Percentiles rank a stretch among this genome's conserved stretches.
Evolutionary conservation across 2,329 filamentous ascomycete species (phyloP).

Genomic region (Xylogone sp.): DNA sequence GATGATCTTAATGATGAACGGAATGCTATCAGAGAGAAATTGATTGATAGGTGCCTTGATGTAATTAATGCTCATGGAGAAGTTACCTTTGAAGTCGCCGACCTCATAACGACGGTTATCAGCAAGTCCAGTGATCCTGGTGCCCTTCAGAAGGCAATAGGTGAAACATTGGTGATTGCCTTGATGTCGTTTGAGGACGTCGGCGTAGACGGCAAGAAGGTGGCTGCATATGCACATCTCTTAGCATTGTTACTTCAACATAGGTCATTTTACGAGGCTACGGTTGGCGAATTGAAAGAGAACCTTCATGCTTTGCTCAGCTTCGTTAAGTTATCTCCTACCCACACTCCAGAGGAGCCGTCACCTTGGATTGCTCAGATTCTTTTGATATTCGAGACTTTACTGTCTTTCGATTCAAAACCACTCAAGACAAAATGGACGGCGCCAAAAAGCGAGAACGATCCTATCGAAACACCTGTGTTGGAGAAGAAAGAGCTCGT

Average conservation of each 20-base stretch:
- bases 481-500: conserved; percentile 58
- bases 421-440: conserved; percentile 73
- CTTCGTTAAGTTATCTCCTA: conserved; percentile 70
- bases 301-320: conserved; percentile 71
- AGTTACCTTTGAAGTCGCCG: conserved; percentile 85
- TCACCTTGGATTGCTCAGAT: conserved; percentile 92
- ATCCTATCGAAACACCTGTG: conserved; percentile 48
- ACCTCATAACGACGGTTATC: conserved; percentile 75
- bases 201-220: conserved; percentile 49
- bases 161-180: conserved; percentile 77
- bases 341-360: conserved; percentile 69
- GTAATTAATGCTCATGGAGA: conserved; percentile 84
- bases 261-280: conserved; percentile 72
- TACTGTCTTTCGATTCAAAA: conserved; percentile 85
- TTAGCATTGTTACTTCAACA: conserved; percentile 85
- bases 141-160: conserved; percentile 65
- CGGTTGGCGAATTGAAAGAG: conserved; percentile 69
- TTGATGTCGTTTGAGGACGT: conserved; percentile 69
- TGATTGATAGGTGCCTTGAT: conserved; percentile 88
- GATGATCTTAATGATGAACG: conserved; percentile 79
- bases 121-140: conserved; percentile 53
- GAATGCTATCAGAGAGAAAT: conserved; percentile 63
- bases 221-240: conserved; percentile 89
- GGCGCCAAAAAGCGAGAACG: conserved; percentile 45
- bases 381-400: conserved; percentile 81